These are phyloP conservation scores for Theobroma grandiflorum DNA, from an alignment of 441 rosid species.

Conservation along the genomic window DNA sequence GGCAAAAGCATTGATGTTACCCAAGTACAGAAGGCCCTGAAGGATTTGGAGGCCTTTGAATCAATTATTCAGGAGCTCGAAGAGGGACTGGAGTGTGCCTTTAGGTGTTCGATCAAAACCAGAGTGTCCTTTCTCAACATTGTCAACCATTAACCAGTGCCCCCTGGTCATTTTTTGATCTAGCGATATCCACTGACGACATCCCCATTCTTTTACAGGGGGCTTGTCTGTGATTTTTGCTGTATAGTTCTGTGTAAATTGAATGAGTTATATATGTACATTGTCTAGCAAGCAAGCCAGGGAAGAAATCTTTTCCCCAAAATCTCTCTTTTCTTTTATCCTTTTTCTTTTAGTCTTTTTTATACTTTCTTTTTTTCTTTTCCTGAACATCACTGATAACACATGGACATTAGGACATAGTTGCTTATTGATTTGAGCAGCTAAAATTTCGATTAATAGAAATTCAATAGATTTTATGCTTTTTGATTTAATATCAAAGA, in stretches of 20 bases:
- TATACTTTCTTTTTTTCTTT: neutral
- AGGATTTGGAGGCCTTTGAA: slow-evolving; percentile 34
- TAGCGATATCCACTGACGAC: neutral
- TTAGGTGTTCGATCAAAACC: slow-evolving; percentile 33
- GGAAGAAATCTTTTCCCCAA: neutral
- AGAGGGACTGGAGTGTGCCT: slow-evolving; percentile 36
- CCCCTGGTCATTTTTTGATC: neutral
- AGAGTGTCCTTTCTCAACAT: slow-evolving; percentile 48
- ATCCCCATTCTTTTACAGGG: neutral
- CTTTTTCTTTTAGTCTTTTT: neutral
- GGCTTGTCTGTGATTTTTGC: neutral
- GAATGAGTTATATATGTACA: neutral
- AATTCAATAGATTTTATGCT: too few species aligned
- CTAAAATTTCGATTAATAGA: too few species aligned
- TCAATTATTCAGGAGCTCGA: slow-evolving; percentile 29
- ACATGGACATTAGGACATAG: neutral
- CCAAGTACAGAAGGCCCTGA: slow-evolving; percentile 14
- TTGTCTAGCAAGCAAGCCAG: neutral
- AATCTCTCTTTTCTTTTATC: neutral
- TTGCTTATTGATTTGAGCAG: neutral
- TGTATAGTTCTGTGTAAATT: neutral
- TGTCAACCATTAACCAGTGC: slow-evolving; percentile 29
- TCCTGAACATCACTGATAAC: neutral
- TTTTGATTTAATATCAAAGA: too few species aligned
- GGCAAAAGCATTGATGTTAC: slow-evolving; percentile 17